Evolutionary conservation across 2,329 filamentous ascomycete species (phyloP).

Genomic region (Penicillium sp.): DNA sequence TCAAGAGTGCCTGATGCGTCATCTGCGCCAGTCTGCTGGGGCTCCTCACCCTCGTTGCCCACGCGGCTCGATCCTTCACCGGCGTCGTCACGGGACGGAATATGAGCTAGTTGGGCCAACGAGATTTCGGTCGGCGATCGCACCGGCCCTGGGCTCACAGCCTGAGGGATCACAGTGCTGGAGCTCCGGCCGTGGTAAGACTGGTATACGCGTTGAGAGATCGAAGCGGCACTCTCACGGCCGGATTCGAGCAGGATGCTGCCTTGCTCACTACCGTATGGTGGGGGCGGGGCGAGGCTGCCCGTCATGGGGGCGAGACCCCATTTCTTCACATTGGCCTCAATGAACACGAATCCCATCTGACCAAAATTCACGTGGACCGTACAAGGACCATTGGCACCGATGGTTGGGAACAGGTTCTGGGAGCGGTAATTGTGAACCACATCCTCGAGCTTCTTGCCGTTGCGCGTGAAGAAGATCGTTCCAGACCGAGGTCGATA

Average conservation of each 20-base stretch:
- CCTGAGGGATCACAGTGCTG: slow-evolving; percentile 65
- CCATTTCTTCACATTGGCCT: slow-evolving; percentile 99
- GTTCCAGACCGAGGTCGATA: slow-evolving; percentile 92
- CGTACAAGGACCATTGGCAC: slow-evolving; percentile 84
- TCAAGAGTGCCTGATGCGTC: slow-evolving; percentile 26
- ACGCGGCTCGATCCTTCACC: slow-evolving; percentile 63
- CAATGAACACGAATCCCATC: slow-evolving; percentile 96
- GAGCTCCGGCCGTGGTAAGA: slow-evolving; percentile 71
- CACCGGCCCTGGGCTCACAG: slow-evolving; percentile 80
- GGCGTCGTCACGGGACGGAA: slow-evolving; percentile 60
- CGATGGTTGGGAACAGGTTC: slow-evolving; percentile 97
- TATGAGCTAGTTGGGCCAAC: slow-evolving; percentile 73
- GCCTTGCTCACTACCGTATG: slow-evolving; percentile 94
- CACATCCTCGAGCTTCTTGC: slow-evolving; percentile 93
- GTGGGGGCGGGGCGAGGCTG: slow-evolving; percentile 87
- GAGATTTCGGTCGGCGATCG: slow-evolving; percentile 95
- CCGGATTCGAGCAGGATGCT: slow-evolving; percentile 91
- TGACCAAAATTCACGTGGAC: slow-evolving; percentile 98
- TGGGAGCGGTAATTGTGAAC: slow-evolving; percentile 87
- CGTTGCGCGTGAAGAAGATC: slow-evolving; percentile 97
- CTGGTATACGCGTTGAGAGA: slow-evolving; percentile 38
- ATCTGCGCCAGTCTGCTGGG: slow-evolving; percentile 2
- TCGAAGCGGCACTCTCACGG: slow-evolving; percentile 46
- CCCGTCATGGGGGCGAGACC: slow-evolving; percentile 93
- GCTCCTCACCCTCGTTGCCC: slow-evolving; percentile 20